These are phyloP conservation scores for Penicillium crustosum DNA, from an alignment of 2,329 filamentous ascomycete species.

Conservation along the genomic window DNA sequence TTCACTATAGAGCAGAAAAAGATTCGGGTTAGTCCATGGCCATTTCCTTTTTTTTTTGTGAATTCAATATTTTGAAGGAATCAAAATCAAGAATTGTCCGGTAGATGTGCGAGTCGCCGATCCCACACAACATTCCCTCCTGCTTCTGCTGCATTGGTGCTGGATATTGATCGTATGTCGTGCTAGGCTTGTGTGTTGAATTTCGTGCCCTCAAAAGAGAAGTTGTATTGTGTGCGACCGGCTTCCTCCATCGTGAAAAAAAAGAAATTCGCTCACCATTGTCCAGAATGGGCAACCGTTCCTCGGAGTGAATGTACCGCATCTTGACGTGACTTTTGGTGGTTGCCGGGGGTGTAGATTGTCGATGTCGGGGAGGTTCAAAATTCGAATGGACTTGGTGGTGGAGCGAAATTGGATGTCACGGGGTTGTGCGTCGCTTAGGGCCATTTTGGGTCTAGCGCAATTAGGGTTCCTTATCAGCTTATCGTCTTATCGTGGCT, in stretches of 20 bases:
- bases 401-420: slow-evolving; percentile 42
- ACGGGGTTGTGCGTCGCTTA: slow-evolving; percentile 49
- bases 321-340: slow-evolving; percentile 67
- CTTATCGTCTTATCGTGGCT: slow-evolving; percentile 17
- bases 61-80: slow-evolving; percentile 10
- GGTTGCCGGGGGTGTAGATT: slow-evolving; percentile 42
- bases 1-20: slow-evolving; percentile 67
- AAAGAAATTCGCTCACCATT: slow-evolving; percentile 68
- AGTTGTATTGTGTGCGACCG: slow-evolving; percentile 16
- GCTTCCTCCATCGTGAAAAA: slow-evolving; percentile 20
- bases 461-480: slow-evolving; percentile 36
- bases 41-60: neutral
- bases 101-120: slow-evolving; percentile 6
- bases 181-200: neutral
- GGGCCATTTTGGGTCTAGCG: slow-evolving; percentile 38
- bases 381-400: slow-evolving; percentile 40
- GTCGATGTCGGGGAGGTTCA: slow-evolving; percentile 43
- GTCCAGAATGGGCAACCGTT: slow-evolving; percentile 92
- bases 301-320: slow-evolving; percentile 99
- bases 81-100: slow-evolving; percentile 6
- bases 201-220: slow-evolving; percentile 3
- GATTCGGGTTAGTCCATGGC: slow-evolving; percentile 6
- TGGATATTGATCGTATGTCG: slow-evolving; percentile 1
- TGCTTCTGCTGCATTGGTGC: neutral
- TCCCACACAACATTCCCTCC: slow-evolving; percentile 12